phyloP scores from a whole-genome alignment of 768 basidiomycete genomes.

The Butyriboletus loyo region DNA sequence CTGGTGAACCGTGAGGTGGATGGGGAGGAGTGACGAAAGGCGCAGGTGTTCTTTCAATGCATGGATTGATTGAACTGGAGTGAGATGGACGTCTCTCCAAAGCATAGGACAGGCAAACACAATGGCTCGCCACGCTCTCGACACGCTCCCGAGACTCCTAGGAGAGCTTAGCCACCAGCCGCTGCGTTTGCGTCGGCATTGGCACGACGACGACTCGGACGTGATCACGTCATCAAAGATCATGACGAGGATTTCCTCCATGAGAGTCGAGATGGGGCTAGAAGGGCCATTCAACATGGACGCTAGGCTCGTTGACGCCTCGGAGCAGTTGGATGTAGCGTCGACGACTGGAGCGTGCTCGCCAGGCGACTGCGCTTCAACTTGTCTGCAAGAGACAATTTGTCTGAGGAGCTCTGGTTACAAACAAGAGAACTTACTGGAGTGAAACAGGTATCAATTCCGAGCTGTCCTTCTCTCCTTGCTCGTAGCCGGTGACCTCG shows the following conservation, averaged over 20 bases:
- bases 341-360: not conserved
- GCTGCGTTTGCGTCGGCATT: not conserved
- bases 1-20: constrained; percentile 17
- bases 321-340: not conserved
- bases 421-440: constrained; percentile 2
- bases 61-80: constrained; percentile 9
- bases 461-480: not conserved
- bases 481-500: not conserved
- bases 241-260: constrained; percentile 23
- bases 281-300: not conserved
- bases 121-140: constrained; percentile 12
- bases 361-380: not conserved
- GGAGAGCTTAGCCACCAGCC: constrained; percentile 6
- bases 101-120: constrained; percentile 16
- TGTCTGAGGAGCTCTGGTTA: not conserved
- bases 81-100: constrained; percentile 20
- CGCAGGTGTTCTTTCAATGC: constrained; percentile 15
- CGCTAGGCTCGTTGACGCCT: not conserved
- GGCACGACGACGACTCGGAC: constrained; percentile 4
- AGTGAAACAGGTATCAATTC: not conserved
- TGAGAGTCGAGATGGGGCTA: constrained; percentile 8
- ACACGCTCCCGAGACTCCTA: constrained; percentile 16
- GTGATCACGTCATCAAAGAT: constrained; percentile 18
- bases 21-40: constrained; percentile 10
- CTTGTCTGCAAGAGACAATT: not conserved